Evolutionary conservation across 768 basidiomycete genomes (phyloP), one percentile per base, ranked within the genome.

Genomic region (Tylopilus intermedius): DNA sequence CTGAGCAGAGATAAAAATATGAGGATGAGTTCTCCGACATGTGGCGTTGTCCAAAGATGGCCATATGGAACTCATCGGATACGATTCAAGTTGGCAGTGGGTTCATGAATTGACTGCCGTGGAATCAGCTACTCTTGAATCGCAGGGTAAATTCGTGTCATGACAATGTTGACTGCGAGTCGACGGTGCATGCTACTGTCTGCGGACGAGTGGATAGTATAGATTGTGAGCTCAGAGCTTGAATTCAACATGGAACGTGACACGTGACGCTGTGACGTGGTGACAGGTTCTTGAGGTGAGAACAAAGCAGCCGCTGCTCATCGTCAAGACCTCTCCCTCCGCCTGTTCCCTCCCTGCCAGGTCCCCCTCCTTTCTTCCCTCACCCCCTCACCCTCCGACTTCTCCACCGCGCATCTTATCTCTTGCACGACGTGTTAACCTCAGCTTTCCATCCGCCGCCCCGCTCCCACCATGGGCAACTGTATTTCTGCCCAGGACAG

Each of bases 401-500:
- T 47, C 44, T 7, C n/a, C 11, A 29, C 45, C 45, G 47, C 41
- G n/a, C 9, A 11, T 7, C 15, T 4, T 15, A 21, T 8, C 32
- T 9, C 10, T 8, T 4, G 5, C 24, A 44, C 46, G 22, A 30
- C 51, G 2, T 22, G 6, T 18, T 37, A 24, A 14, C 29, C 7
- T 18, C 41, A 13, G 8, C 26, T 26, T 8, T 26, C 45, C 22
- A 15, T 48, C 18, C 15, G 8, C 22, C 15, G 13, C 29, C 9
- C 11, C 2, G 18, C 22, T 8, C n/a, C 51, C 38, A 22, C 59
- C 47, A 87, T 88, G 86, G 86, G 86, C 55, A 84, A 82, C 67
- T 87, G 85, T 66, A 72, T 84, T 40, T 86, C 75, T 51, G 67
- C 70, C 30, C 67, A 70, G 49, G 83, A 84, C 70, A 76, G 75